Conservation (phyloP, 2,329 filamentous ascomycete species). For the Pyrenophora graminea region DNA sequence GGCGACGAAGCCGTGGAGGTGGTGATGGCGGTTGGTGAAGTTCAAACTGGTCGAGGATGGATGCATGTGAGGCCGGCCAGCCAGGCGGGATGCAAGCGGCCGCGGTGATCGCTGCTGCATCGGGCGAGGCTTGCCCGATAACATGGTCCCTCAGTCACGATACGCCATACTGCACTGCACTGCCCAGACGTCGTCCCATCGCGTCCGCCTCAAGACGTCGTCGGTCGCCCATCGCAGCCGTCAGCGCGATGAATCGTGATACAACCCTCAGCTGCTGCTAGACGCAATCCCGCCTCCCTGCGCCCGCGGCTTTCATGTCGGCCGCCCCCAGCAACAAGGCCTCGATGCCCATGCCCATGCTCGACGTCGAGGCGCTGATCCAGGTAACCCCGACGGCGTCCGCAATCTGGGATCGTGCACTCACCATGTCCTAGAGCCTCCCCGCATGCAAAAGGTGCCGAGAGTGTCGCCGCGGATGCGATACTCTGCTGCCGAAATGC, state of each 20-base stretch:
- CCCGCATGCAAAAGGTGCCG: constrained; percentile 44
- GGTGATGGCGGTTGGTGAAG: constrained; percentile 16
- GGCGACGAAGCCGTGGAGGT: constrained; percentile 5
- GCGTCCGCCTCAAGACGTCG: background rate
- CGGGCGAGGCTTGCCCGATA: constrained; percentile 23
- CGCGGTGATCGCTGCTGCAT: constrained; percentile 19
- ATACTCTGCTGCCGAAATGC: constrained; percentile 44
- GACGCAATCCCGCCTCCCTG: background rate
- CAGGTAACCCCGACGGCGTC: constrained; percentile 22
- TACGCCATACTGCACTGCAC: constrained; percentile 7
- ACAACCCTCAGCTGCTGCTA: constrained; percentile 1
- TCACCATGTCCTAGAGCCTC: constrained; percentile 28
- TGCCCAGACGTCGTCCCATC: constrained; percentile 3
- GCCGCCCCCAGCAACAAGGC: constrained; percentile 14
- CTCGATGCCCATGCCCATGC: background rate
- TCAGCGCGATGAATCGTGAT: background rate
- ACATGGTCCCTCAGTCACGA: constrained; percentile 7
- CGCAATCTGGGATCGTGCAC: constrained; percentile 3
- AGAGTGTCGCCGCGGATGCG: constrained; percentile 43
- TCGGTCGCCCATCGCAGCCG: no score
- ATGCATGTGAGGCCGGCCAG: constrained; percentile 3
- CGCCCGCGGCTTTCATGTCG: constrained; percentile 18
- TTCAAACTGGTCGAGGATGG: constrained; percentile 14
- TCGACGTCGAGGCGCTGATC: constrained; percentile 31
- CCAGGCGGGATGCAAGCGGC: constrained; percentile 16